phyloP scores from a whole-genome alignment of 106 monocot species.

The Dendrobium huoshanense region DNA sequence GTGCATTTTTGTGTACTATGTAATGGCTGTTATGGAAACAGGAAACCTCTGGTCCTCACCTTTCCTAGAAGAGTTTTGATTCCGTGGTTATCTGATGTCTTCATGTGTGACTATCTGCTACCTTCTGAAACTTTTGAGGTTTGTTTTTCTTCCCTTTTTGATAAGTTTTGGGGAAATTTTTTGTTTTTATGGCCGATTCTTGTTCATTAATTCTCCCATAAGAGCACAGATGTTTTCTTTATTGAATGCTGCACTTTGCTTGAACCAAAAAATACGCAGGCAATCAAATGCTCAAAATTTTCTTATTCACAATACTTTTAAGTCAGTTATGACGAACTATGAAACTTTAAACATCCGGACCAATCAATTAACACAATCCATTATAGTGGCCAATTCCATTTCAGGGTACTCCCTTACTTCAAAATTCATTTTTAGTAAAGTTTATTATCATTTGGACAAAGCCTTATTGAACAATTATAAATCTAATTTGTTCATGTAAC shows the following conservation, averaged over 20 bases:
- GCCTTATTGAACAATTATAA: too few relatives aligned
- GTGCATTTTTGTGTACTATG: background rate
- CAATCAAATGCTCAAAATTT: background rate
- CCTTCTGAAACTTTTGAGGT: slow-evolving; percentile 72
- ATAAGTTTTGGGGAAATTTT: background rate
- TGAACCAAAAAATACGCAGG: background rate
- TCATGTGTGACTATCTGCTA: slow-evolving; percentile 71
- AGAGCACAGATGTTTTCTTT: too few relatives aligned
- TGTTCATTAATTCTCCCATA: background rate
- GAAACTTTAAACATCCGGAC: too few relatives aligned
- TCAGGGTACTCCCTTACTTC: too few relatives aligned
- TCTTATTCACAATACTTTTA: too few relatives aligned
- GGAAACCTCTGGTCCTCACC: slow-evolving; percentile 25
- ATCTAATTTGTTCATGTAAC: background rate
- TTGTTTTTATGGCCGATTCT: background rate
- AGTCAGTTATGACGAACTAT: too few relatives aligned
- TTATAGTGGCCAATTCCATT: too few relatives aligned
- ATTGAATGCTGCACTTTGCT: background rate
- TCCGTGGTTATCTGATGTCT: slow-evolving; percentile 49
- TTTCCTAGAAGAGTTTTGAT: slow-evolving; percentile 83
- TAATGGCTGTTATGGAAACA: slow-evolving; percentile 22
- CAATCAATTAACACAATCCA: too few relatives aligned
- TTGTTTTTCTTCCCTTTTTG: slow-evolving; percentile 1
- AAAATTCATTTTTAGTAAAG: too few relatives aligned
- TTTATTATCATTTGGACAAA: too few relatives aligned